Evolutionary conservation across 108 stramenopile species (phyloP).

Genomic region (Parmales sp.): DNA sequence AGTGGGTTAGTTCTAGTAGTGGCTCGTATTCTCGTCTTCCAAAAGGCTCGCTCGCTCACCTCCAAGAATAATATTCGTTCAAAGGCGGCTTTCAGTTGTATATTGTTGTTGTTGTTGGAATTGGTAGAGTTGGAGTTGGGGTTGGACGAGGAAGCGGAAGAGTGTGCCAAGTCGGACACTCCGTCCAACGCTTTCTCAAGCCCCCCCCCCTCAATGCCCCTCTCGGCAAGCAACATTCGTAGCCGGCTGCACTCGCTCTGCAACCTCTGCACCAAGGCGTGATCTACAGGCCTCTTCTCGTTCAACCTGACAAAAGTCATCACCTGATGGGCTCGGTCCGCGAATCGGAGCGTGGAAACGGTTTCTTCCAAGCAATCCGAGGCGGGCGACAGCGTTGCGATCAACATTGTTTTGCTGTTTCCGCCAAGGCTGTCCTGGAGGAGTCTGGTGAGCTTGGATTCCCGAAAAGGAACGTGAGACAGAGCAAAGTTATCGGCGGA

Average conservation of each 20-base stretch:
- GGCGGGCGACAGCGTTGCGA: conserved; percentile 42
- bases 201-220: not conserved
- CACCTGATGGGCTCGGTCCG: conserved; percentile 44
- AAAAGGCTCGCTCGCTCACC: too few relatives aligned
- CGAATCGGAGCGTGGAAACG: conserved; percentile 48
- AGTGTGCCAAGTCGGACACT: not conserved
- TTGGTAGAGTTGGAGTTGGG: conserved; percentile 20
- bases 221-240: conserved; percentile 7
- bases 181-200: not conserved
- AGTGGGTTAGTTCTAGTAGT: too few relatives aligned
- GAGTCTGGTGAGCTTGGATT: conserved; percentile 52
- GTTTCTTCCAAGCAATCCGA: conserved; percentile 31
- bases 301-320: conserved; percentile 25
- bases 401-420: conserved; percentile 36
- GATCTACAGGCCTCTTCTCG: conserved; percentile 35
- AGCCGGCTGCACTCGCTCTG: conserved; percentile 25
- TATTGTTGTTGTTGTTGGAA: conserved; percentile 14
- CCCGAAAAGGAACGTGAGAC: conserved; percentile 42
- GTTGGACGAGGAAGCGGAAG: not conserved
- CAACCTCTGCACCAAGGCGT: conserved; percentile 25
- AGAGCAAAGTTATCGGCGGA: not conserved
- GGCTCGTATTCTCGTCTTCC: too few relatives aligned
- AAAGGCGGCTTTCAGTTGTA: conserved; percentile 17
- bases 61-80: conserved; percentile 20
- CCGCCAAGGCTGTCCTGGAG: conserved; percentile 53